These are phyloP conservation scores for Trichoderma arundinaceum DNA, from an alignment of 2,329 filamentous ascomycete species.

Conservation along the genomic window DNA sequence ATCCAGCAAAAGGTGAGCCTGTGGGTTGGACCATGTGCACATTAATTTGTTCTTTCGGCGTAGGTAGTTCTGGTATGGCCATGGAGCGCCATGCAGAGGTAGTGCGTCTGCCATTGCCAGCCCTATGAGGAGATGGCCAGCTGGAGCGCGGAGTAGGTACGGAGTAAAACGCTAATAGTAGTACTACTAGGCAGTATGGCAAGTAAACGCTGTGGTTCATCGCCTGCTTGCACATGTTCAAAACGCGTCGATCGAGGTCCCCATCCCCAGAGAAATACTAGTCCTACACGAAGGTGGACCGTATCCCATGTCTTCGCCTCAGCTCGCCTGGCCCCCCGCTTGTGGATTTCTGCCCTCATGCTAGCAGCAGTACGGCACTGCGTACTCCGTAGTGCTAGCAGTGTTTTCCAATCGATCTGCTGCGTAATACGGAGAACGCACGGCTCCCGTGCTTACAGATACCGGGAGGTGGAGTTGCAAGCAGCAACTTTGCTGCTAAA, in stretches of 20 bases:
- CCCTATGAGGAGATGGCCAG: neutral
- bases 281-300: neutral
- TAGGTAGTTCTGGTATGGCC: neutral
- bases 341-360: neutral
- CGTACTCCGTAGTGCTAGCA: too few relatives aligned
- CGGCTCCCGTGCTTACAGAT: slow-evolving; percentile 3
- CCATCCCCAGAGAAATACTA: too few relatives aligned
- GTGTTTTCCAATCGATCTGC: slow-evolving; percentile 2
- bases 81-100: too few relatives aligned
- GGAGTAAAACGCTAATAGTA: too few relatives aligned
- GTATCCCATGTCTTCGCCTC: neutral
- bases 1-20: too few relatives aligned
- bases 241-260: too few relatives aligned
- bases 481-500: neutral
- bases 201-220: too few relatives aligned
- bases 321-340: neutral
- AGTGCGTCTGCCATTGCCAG: neutral
- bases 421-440: neutral
- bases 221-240: too few relatives aligned
- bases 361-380: neutral
- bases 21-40: neutral
- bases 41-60: neutral
- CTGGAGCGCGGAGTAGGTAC: neutral
- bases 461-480: slow-evolving; percentile 7
- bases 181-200: too few relatives aligned